Conservation (phyloP, 1,284 basidiomycete genomes). For the Tilletia caries region DNA sequence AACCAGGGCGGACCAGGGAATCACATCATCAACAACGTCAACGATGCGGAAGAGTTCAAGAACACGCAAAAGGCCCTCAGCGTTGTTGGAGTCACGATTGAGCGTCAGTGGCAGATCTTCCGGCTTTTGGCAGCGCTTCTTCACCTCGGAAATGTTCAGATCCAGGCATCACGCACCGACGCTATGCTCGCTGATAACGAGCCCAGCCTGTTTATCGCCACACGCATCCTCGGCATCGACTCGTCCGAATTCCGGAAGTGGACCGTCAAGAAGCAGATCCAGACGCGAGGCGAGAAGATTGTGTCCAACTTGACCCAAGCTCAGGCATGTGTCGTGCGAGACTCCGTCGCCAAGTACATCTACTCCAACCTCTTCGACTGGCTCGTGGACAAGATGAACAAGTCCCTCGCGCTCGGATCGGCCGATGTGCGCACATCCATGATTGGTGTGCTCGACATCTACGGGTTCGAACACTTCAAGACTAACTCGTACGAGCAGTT, state of each 20-base stretch:
- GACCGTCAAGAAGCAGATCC: constrained; percentile 96
- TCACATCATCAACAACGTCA: constrained; percentile 76
- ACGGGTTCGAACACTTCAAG: constrained; percentile 56
- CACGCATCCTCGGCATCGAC: constrained; percentile 84
- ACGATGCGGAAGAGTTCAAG: constrained; percentile 92
- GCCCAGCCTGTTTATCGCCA: constrained; percentile 73
- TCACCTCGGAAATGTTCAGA: constrained; percentile 93
- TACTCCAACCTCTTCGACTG: constrained; percentile 99
- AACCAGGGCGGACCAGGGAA: constrained; percentile 90
- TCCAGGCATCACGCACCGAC: constrained; percentile 77
- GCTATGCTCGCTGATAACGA: constrained; percentile 82
- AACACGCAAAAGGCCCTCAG: constrained; percentile 89
- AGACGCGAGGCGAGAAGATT: constrained; percentile 92
- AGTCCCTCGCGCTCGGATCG: constrained; percentile 84
- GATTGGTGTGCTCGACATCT: constrained; percentile 89
- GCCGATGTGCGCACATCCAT: constrained; percentile 88
- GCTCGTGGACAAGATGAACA: constrained; percentile 95
- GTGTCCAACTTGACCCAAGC: constrained; percentile 77
- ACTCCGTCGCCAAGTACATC: constrained; percentile 96
- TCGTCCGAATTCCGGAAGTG: constrained; percentile 96
- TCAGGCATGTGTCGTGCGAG: constrained; percentile 91
- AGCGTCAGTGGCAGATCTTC: constrained; percentile 98
- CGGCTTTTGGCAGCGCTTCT: constrained; percentile 85
- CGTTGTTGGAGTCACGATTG: constrained; percentile 92
- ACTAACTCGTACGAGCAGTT: constrained; percentile 96